Evolutionary conservation across 2,329 filamentous ascomycete species (phyloP), one percentile per base, ranked within the genome.

Genomic region (Beauveria asiatica): DNA sequence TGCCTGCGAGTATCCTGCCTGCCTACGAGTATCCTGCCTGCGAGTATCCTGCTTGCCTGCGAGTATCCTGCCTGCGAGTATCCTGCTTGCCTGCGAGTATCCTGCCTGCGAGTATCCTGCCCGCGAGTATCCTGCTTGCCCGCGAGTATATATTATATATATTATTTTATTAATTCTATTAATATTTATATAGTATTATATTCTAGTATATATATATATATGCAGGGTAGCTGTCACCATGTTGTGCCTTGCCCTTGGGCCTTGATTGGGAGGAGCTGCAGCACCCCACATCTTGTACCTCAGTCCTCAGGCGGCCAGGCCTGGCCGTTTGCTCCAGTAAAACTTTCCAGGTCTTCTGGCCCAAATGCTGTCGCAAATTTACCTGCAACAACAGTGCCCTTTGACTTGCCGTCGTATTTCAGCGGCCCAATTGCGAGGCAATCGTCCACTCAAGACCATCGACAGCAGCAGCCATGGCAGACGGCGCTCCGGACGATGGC

Each of bases 401-500:
- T 7, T 7, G 5, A 58, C 39, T 42, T 23, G 37, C 17, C 37
- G 5, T 19, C 11, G 46, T 11, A 13, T 9, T n/a, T 19, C 23
- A 3, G 21, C 6, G 25, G 23, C 17, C 23, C 17, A 25, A 44
- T 44, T 25, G 13, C 23, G 41, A 53, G 41, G 17, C 27, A 8
- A 19, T 25, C 33, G 9, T n/a, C 21, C 33, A n/a, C 6, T 5
- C 46, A 17, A 57, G 30, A 7, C 17, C 10, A 44, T 37, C 11
- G 25, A 54, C 19, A 17, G 33, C 21, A 7, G n/a, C 23, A 46
- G 56, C 45, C 42, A 72, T 72, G 70, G 66, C 65, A 5, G 70
- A 70, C 4, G 48, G 67, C 39, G 72, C 74, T 19, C 71, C 33
- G 27, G 50, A 74, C 25, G 70, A 74, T 42, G 67, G 66, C 57